Percentiles rank a stretch among this genome's conserved stretches.
phyloP scores from a whole-genome alignment of 345 rosid genomes.

The Excoecaria agallocha region DNA sequence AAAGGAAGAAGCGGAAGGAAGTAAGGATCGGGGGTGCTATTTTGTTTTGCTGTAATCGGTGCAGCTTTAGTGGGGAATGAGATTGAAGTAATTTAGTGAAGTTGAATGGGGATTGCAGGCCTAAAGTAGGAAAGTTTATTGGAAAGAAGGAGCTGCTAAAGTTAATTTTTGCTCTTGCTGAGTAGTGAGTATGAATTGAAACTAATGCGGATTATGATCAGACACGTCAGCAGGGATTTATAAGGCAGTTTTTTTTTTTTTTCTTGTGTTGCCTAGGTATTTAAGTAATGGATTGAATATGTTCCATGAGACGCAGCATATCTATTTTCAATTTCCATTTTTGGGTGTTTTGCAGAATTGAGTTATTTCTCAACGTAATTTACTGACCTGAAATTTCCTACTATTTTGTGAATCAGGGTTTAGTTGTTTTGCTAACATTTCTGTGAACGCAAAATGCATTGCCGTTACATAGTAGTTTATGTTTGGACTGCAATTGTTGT shows the following conservation, averaged over 20 bases:
- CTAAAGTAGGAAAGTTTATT: background rate
- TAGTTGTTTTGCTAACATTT: no score
- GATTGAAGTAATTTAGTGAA: slow-evolving; percentile 8
- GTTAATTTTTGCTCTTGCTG: slow-evolving; percentile 5
- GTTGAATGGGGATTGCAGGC: slow-evolving; percentile 12
- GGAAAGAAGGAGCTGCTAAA: slow-evolving; percentile 5
- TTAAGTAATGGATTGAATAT: background rate
- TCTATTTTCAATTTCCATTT: background rate
- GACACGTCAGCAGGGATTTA: background rate
- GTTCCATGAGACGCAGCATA: background rate
- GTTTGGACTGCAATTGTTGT: background rate
- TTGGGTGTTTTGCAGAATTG: background rate
- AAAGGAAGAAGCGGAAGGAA: slow-evolving; percentile 10
- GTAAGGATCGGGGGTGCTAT: background rate
- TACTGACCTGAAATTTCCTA: background rate
- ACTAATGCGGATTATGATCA: background rate
- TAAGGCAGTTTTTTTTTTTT: background rate
- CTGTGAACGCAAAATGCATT: background rate
- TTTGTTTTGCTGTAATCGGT: slow-evolving; percentile 12
- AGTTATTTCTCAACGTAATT: background rate
- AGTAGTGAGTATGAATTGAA: background rate
- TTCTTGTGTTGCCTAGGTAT: background rate
- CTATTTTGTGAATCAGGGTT: background rate
- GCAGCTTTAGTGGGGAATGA: slow-evolving; percentile 7
- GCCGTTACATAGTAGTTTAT: background rate